A percentile compares a stretch with the other conserved stretches of the same genome.
Evolutionary conservation across 116 monocot genomes (phyloP).

Genomic region (Dioscorea cayenensis): DNA sequence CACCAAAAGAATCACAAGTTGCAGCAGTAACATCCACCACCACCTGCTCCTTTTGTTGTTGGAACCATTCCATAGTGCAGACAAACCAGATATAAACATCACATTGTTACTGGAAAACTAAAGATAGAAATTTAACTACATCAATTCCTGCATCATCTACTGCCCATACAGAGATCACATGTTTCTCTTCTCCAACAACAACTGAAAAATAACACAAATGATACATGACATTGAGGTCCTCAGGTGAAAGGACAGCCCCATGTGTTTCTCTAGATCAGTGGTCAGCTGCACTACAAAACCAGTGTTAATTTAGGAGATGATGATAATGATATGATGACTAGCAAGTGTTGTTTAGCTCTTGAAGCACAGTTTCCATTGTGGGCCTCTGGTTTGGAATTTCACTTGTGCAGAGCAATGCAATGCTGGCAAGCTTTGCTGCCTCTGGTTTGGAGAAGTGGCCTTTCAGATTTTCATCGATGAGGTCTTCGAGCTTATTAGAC

Average conservation of each 20-base stretch:
- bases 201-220: neutral
- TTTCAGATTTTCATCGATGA: slow-evolving; percentile 53
- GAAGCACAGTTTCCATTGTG: slow-evolving; percentile 55
- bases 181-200: neutral
- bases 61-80: neutral
- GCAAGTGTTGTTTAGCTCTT: slow-evolving; percentile 33
- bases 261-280: neutral
- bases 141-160: neutral
- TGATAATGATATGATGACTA: neutral
- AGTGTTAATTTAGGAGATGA: neutral
- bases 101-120: neutral
- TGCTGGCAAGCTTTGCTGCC: slow-evolving; percentile 59
- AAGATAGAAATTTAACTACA: neutral
- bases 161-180: neutral
- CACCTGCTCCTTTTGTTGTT: neutral
- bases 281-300: neutral
- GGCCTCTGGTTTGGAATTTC: slow-evolving; percentile 61
- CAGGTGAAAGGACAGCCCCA: neutral
- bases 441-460: slow-evolving; percentile 52
- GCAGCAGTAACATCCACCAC: neutral
- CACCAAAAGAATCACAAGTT: neutral
- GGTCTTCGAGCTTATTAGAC: slow-evolving; percentile 46
- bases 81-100: neutral
- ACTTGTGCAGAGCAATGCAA: slow-evolving; percentile 65
- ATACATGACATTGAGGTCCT: neutral